Conservation (phyloP, 2,329 filamentous ascomycete genomes). For the Nigrospora sphaerica region DNA sequence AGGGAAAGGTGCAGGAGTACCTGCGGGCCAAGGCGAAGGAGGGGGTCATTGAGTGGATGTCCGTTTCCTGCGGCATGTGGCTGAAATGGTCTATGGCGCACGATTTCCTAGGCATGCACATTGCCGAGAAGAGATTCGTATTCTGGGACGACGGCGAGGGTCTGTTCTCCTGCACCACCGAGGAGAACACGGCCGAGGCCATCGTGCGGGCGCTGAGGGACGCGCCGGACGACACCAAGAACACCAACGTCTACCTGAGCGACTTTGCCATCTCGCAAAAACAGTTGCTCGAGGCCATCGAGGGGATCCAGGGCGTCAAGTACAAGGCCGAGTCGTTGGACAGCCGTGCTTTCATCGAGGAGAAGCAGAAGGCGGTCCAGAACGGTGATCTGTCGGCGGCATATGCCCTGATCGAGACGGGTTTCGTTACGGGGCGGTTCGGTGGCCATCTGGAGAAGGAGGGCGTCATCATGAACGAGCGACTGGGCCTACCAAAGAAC, state of each 20-base stretch:
- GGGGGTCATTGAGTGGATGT: conserved; percentile 22
- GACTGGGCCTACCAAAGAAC: conserved; percentile 16
- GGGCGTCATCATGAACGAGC: conserved; percentile 22
- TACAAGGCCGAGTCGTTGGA: conserved; percentile 17
- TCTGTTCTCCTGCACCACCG: conserved; percentile 23
- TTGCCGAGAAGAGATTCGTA: conserved; percentile 11
- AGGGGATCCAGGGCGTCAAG: conserved; percentile 39
- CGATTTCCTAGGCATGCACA: conserved; percentile 18
- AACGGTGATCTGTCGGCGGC: conserved; percentile 16
- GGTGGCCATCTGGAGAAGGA: conserved; percentile 24
- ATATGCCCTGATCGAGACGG: conserved; percentile 22
- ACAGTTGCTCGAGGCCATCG: conserved; percentile 35
- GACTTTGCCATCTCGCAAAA: conserved; percentile 24
- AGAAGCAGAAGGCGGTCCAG: conserved; percentile 17
- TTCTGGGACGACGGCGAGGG: conserved; percentile 26
- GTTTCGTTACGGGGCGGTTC: conserved; percentile 21
- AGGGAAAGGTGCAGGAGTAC: conserved; percentile 19
- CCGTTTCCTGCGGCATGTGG: conserved; percentile 20
- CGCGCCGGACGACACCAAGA: conserved; percentile 22
- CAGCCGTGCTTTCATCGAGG: conserved; percentile 15
- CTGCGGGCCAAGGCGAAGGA: conserved; percentile 14
- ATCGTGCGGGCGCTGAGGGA: conserved; percentile 17
- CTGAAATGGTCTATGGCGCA: conserved; percentile 17
- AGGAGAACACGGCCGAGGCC: conserved; percentile 24
- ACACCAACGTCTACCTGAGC: conserved; percentile 22